Base-by-base conservation (phyloP, 192 early-diverging fungal species). In the Spinellus fusiger region DNA sequence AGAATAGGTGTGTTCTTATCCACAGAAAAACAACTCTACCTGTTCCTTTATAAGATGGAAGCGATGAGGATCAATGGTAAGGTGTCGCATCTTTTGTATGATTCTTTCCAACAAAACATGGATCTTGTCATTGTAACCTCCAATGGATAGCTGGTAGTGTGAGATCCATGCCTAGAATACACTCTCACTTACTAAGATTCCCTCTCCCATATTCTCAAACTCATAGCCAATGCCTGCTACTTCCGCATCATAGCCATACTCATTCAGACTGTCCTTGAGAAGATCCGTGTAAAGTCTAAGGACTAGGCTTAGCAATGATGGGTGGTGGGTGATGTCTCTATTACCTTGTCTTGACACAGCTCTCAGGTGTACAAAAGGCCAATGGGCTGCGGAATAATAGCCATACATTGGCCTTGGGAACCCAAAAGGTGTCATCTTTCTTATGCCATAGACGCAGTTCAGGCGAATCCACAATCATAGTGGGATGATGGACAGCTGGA, bases 61-160 rank as follows among this genome's bases (percentile, higher is more conserved):
- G 38, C 86, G 81, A 26, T 83, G 79, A 10, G 76, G 78, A 44
- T 86, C 77, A n/a, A 91, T 74, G 20, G 76, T 57, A 25, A 87
- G 75, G 25, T 65, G 66, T 29, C 76, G 82, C 80, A 95, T 82
- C 40, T 79, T 79, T 29, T 80, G 56, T 7, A 93, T 65, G 22
- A 95, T 75, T 29, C 85, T 86, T 49, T 82, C 73, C 0, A 94
- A 68, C 31, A 96, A 70, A 5, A 81, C 70, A 10, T 71, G 63
- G 1, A 94, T 73, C 68, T 95, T 96, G 76, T 95, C 90, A 58
- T 91, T 93, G 70, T 90, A 98, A 20, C 95, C 95, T 31, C 74
- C 76, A 9, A 94, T 66, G 3, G 73, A 74, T 44, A 98, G 70
- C 59, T 70, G 44, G 8, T 18, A 7, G 5, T 49, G 20, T 49